These are phyloP conservation scores for Lentithecium fluviatile DNA, from an alignment of 495 filamentous ascomycete genomes.

Conservation along the genomic window DNA sequence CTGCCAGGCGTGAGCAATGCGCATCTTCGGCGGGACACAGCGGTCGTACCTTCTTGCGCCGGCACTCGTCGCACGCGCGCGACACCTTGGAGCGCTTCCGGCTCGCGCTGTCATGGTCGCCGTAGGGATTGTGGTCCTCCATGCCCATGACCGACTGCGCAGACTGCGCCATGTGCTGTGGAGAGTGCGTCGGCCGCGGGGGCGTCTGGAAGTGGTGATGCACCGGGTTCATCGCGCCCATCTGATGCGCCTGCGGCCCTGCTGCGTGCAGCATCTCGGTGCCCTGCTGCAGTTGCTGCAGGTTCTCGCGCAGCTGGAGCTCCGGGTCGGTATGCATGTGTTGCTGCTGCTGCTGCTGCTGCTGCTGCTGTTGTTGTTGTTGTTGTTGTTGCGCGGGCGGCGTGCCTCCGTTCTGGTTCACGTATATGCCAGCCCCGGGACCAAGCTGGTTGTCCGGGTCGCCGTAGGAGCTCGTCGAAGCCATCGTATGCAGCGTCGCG, in stretches of 20 bases:
- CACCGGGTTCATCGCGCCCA: constrained; percentile 16
- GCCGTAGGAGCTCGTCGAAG: constrained; percentile 25
- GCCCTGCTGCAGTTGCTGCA: constrained; percentile 26
- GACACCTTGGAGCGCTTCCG: constrained; percentile 89
- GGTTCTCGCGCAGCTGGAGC: constrained; percentile 27
- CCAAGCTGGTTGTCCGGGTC: constrained; percentile 27
- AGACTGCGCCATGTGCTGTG: constrained; percentile 36
- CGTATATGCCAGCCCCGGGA: constrained; percentile 22
- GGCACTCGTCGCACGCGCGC: constrained; percentile 90
- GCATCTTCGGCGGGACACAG: not conserved
- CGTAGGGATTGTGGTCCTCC: constrained; percentile 21
- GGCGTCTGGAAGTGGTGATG: constrained; percentile 33
- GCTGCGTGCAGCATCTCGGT: constrained; percentile 20
- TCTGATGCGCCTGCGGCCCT: constrained; percentile 20
- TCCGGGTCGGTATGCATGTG: constrained; percentile 28
- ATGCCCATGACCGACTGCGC: constrained; percentile 36
- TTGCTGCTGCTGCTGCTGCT: constrained; percentile 23
- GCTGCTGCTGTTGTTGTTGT: too few relatives aligned
- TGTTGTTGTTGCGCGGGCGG: constrained; percentile 28
- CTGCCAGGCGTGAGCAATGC: constrained; percentile 42
- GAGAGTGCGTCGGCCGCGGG: constrained; percentile 32
- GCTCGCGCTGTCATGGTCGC: constrained; percentile 29
- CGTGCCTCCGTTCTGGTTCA: constrained; percentile 31
- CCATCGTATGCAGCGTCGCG: constrained; percentile 25
- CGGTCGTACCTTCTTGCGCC: constrained; percentile 75